Conservation (phyloP, 352 stramenopile species). For the Phytophthora cryptogea region DNA sequence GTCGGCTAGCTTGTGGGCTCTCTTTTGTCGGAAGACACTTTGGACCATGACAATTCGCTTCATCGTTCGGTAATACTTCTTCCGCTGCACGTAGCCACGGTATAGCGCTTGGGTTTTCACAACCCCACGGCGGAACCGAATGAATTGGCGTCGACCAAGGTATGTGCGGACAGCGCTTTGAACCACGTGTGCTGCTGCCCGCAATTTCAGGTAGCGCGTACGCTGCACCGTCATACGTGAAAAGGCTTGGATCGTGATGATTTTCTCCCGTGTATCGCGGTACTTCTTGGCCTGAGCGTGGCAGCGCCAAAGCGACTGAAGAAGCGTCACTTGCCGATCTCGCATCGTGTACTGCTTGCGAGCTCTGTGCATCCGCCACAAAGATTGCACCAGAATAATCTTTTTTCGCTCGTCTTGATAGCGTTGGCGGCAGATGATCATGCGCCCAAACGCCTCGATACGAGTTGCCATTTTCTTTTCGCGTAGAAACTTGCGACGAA, state of each 20-base stretch:
- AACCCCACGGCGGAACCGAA: conserved; percentile 62
- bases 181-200: conserved; percentile 56
- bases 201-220: conserved; percentile 56
- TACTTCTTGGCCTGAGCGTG: conserved; percentile 64
- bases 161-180: conserved; percentile 76
- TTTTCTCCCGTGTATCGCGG: conserved; percentile 55
- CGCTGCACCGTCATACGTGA: conserved; percentile 67
- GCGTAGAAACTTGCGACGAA: conserved; percentile 76
- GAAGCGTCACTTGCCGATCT: conserved; percentile 55
- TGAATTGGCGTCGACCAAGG: conserved; percentile 66
- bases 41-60: conserved; percentile 74
- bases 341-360: conserved; percentile 58
- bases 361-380: conserved; percentile 78
- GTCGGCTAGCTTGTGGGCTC: conserved; percentile 47
- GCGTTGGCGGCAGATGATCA: conserved; percentile 75
- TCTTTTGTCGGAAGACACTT: conserved; percentile 71
- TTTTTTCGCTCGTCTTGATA: conserved; percentile 65
- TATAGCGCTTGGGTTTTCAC: conserved; percentile 72
- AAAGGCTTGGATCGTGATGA: conserved; percentile 72
- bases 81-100: conserved; percentile 63
- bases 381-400: conserved; percentile 79
- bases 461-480: conserved; percentile 90
- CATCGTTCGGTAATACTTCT: conserved; percentile 55
- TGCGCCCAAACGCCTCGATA: conserved; percentile 82
- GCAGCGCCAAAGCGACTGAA: conserved; percentile 85